phyloP scores from a whole-genome alignment of 2,329 filamentous ascomycete genomes.

The Hymenoscyphus infarciens region DNA sequence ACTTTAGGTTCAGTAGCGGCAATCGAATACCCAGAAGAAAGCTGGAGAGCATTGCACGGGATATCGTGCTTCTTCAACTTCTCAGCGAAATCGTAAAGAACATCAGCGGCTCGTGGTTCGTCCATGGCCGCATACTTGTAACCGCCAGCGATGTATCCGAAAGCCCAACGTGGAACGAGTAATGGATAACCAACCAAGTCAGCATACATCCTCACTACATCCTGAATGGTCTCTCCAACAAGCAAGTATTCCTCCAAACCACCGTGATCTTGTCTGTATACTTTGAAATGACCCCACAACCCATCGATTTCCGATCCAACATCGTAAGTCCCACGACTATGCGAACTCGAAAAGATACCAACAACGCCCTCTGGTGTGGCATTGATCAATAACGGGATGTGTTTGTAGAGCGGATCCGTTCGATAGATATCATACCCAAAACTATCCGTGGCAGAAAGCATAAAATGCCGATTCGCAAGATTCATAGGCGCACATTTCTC shows the following conservation, averaged over 20 bases:
- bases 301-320: slow-evolving; percentile 72
- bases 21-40: slow-evolving; percentile 59
- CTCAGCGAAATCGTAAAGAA: slow-evolving; percentile 32
- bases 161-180: slow-evolving; percentile 67
- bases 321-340: slow-evolving; percentile 60
- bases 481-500: slow-evolving; percentile 74
- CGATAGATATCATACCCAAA: slow-evolving; percentile 71
- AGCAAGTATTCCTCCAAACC: slow-evolving; percentile 70
- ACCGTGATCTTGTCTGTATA: slow-evolving; percentile 68
- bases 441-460: slow-evolving; percentile 65
- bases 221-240: slow-evolving; percentile 61
- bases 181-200: slow-evolving; percentile 65
- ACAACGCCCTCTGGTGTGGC: slow-evolving; percentile 61
- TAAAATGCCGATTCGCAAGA: slow-evolving; percentile 62
- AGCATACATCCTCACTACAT: slow-evolving; percentile 64
- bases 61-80: slow-evolving; percentile 44
- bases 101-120: slow-evolving; percentile 51
- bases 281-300: slow-evolving; percentile 72
- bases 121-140: slow-evolving; percentile 58
- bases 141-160: slow-evolving; percentile 69
- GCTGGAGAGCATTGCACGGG: slow-evolving; percentile 46
- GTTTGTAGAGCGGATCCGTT: slow-evolving; percentile 72
- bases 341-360: slow-evolving; percentile 64
- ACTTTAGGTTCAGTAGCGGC: slow-evolving; percentile 65
- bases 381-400: slow-evolving; percentile 70